These are phyloP conservation scores for Tubosaeta sp. DNA, from an alignment of 768 basidiomycete species.

Conservation along the genomic window DNA sequence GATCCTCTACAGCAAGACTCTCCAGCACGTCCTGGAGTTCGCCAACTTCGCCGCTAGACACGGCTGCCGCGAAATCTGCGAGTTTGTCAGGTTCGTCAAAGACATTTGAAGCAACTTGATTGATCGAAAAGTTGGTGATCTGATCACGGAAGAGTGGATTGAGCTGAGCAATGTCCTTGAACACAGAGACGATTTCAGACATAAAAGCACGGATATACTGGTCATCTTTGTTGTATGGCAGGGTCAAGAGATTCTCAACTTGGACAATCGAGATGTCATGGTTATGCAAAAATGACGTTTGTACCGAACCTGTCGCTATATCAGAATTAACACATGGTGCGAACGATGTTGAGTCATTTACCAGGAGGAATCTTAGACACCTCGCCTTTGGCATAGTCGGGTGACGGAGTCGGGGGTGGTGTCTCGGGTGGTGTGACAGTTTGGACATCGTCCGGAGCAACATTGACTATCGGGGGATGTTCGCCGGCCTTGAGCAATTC, in stretches of 20 bases:
- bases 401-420: constrained; percentile 30
- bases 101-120: constrained; percentile 86
- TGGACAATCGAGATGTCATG: constrained; percentile 85
- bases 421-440: constrained; percentile 44
- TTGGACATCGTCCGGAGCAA: constrained; percentile 37
- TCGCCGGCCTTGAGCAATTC: constrained; percentile 74
- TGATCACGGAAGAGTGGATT: constrained; percentile 98
- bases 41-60: constrained; percentile 85
- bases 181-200: constrained; percentile 93
- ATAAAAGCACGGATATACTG: constrained; percentile 95
- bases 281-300: constrained; percentile 81
- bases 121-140: constrained; percentile 93
- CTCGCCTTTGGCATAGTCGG: constrained; percentile 22
- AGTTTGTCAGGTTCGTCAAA: constrained; percentile 98
- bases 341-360: background rate
- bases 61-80: constrained; percentile 95
- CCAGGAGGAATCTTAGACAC: constrained; percentile 22
- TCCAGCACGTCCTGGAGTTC: constrained; percentile 95
- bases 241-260: constrained; percentile 76
- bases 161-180: constrained; percentile 97
- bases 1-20: constrained; percentile 77
- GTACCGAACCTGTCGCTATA: constrained; percentile 49
- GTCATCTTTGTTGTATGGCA: constrained; percentile 87
- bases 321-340: background rate
- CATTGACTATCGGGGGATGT: constrained; percentile 30